Conservation (phyloP, 179 eudicot species). For the Nepenthes alata region DNA sequence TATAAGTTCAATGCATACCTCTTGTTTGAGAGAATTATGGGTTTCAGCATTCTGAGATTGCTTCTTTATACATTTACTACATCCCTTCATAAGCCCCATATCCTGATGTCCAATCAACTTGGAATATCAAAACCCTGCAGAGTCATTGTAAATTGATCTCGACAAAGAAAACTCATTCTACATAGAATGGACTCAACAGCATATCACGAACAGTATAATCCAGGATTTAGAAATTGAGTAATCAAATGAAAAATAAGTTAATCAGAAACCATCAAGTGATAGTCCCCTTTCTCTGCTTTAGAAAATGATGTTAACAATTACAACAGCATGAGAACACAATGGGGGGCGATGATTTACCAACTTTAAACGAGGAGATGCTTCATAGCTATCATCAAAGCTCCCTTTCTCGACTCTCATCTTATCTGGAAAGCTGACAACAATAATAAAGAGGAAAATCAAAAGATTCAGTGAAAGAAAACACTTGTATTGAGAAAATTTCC, state of each 20-base stretch:
- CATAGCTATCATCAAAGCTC: conserved; percentile 31
- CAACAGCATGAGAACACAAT: background rate
- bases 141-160: too few relatives aligned
- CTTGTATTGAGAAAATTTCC: background rate
- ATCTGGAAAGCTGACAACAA: conserved; percentile 63
- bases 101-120: conserved; percentile 37
- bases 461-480: background rate
- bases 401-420: conserved; percentile 40
- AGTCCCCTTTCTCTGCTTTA: conserved; percentile 3
- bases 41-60: conserved; percentile 40
- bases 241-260: background rate
- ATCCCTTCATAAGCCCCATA: conserved; percentile 28
- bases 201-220: background rate
- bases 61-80: conserved; percentile 30
- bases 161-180: background rate
- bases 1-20: conserved; percentile 37
- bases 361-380: conserved; percentile 40
- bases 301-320: background rate
- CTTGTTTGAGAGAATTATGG: conserved; percentile 57
- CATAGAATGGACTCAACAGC: background rate
- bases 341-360: conserved; percentile 36
- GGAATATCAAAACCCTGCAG: background rate
- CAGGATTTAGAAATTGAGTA: background rate
- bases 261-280: background rate
- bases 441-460: conserved; percentile 3